Evolutionary conservation across 345 rosid genomes (phyloP).

Genomic region (Corchorus capsularis): DNA sequence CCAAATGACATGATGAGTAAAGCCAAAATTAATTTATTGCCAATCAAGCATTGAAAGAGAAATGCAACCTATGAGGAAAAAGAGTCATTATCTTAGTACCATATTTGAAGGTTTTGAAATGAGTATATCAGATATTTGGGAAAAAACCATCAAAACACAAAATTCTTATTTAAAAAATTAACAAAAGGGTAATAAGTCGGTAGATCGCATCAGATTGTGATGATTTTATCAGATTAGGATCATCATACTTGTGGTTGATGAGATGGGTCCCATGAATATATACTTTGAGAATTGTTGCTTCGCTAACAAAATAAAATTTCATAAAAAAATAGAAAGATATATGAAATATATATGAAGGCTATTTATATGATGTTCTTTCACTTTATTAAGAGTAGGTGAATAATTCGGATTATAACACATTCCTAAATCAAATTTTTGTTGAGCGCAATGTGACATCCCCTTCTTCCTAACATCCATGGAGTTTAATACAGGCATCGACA

Average conservation of each 20-base stretch:
- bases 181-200: conserved; percentile 44
- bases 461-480: too few species aligned
- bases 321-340: neutral
- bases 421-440: neutral
- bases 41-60: conserved; percentile 23
- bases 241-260: conserved; percentile 41
- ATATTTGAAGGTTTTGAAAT: conserved; percentile 16
- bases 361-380: too few species aligned
- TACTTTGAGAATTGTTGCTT: conserved; percentile 21
- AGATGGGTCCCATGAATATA: conserved; percentile 26
- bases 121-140: conserved; percentile 28
- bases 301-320: conserved; percentile 2
- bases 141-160: neutral
- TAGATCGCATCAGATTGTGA: conserved; percentile 66
- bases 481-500: too few species aligned
- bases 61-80: conserved; percentile 28
- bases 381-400: neutral
- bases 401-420: neutral
- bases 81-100: conserved; percentile 20
- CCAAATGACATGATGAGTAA: conserved; percentile 19
- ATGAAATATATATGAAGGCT: neutral
- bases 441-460: neutral
- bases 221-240: conserved; percentile 54
- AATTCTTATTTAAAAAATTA: neutral
- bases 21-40: conserved; percentile 14